These are phyloP conservation scores for Cercospora berteroae DNA, from an alignment of 2,329 filamentous ascomycete species.

Conservation along the genomic window DNA sequence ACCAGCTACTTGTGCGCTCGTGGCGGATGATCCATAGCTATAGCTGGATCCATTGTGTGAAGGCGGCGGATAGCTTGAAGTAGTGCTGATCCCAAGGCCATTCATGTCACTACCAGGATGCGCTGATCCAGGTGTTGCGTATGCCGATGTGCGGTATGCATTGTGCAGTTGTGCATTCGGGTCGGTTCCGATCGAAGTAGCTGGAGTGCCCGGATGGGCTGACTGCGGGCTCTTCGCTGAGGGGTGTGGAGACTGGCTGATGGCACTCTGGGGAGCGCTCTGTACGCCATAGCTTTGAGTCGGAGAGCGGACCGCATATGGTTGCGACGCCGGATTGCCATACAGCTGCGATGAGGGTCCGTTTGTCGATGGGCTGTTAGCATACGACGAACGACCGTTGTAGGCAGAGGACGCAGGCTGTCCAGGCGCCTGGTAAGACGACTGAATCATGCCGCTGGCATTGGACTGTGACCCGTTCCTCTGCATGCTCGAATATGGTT, in stretches of 20 bases:
- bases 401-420: conserved; percentile 29
- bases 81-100: conserved; percentile 33
- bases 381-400: conserved; percentile 29
- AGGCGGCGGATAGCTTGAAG: conserved; percentile 29
- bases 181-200: conserved; percentile 22
- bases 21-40: conserved; percentile 25
- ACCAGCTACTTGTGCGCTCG: conserved; percentile 20
- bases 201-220: conserved; percentile 20
- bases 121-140: conserved; percentile 29
- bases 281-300: conserved; percentile 32
- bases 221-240: conserved; percentile 33
- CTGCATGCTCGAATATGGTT: conserved; percentile 31
- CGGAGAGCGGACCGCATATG: conserved; percentile 35
- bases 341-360: conserved; percentile 31
- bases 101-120: conserved; percentile 31
- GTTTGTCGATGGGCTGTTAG: conserved; percentile 30
- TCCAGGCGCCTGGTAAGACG: conserved; percentile 31
- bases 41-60: conserved; percentile 26
- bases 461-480: conserved; percentile 30
- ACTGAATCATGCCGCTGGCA: conserved; percentile 28
- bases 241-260: conserved; percentile 33
- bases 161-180: conserved; percentile 26
- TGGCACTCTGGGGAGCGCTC: conserved; percentile 31
- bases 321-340: conserved; percentile 26
- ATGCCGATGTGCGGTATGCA: conserved; percentile 25